Base-by-base conservation (phyloP, 805 yeast genomes). In the Wickerhamomyces silvicola region DNA sequence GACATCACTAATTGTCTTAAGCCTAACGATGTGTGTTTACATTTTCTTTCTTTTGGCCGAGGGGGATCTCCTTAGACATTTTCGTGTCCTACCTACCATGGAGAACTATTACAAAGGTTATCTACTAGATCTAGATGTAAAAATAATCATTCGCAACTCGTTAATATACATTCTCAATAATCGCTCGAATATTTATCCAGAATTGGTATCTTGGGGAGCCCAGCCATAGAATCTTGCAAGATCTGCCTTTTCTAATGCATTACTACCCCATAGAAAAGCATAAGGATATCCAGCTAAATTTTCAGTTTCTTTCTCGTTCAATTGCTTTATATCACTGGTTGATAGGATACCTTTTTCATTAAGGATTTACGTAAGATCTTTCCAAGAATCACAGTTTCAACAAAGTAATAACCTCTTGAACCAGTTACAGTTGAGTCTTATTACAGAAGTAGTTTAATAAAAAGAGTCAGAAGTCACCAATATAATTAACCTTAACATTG, bases 381-480 rank as follows among this genome's bases (percentile, higher is more conserved):
- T 37, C 66, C 66, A 61, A 12, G 29, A 37, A 34, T 55, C 58
- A 18, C 56, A 23, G 38, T 43, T 6, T 59, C 52, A 3, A 52
- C 58, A 43, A 62, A 62, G 35, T 60, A 61, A 36, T 57, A 60
- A 6, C 68, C 68, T 8, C 53, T 28, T 28, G 39, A 44, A 7
- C 61, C 60, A 13, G 48, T 42, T 9, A 54, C 54, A 27, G 60
- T 39, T 7, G 37, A 28, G 18, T 39, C 24, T 24, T 44, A 45
- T 11, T 49, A 50, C 6, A 35, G 28, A 4, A 32, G 10, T 3
- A 59, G 35, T 41, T 15, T 13, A 60, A 32, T 8, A 62, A 31
- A 16, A 54, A 36, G 10, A 24, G 22, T 41, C 55, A 60, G 26
- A 60, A 45, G 2, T 46, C 45, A 6, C 61, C 63, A 22, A 62